A percentile compares a stretch with the other conserved stretches of the same genome.
Evolutionary conservation across 2,329 filamentous ascomycete genomes (phyloP).

Genomic region (Calonectria crousiana): DNA sequence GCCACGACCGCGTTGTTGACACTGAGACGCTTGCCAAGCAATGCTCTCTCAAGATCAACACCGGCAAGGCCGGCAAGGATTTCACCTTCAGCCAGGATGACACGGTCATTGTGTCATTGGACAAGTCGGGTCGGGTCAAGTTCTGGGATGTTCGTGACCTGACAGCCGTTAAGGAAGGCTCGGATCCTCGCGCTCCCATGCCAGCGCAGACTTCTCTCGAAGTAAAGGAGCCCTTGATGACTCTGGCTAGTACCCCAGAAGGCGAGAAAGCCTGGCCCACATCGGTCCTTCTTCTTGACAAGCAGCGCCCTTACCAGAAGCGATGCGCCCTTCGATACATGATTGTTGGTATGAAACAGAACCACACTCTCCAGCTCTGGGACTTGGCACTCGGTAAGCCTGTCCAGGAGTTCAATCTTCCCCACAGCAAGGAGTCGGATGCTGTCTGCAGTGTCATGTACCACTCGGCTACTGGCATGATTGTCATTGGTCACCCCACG

Average conservation of each 20-base stretch:
- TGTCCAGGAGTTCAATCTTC: slow-evolving; percentile 96
- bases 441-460: slow-evolving; percentile 98
- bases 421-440: slow-evolving; percentile 95
- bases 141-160: slow-evolving; percentile 97
- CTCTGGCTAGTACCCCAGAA: slow-evolving; percentile 86
- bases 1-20: slow-evolving; percentile 79
- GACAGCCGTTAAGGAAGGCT: slow-evolving; percentile 65
- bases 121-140: slow-evolving; percentile 95
- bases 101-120: slow-evolving; percentile 91
- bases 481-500: slow-evolving; percentile 94
- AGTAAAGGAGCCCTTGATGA: slow-evolving; percentile 87
- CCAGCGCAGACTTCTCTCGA: slow-evolving; percentile 74
- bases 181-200: slow-evolving; percentile 63
- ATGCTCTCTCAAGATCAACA: slow-evolving; percentile 92
- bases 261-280: slow-evolving; percentile 97
- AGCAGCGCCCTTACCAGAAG: slow-evolving; percentile 92
- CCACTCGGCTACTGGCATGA: slow-evolving; percentile 91
- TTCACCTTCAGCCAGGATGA: slow-evolving; percentile 99
- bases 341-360: slow-evolving; percentile 98
- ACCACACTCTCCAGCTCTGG: slow-evolving; percentile 98
- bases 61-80: slow-evolving; percentile 97
- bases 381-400: slow-evolving; percentile 95
- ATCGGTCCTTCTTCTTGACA: slow-evolving; percentile 95
- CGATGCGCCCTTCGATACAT: slow-evolving; percentile 92
- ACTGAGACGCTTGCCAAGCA: slow-evolving; percentile 89